Evolutionary conservation across 257 asterid species (phyloP).

Genomic region (Anisodus acutangulus): DNA sequence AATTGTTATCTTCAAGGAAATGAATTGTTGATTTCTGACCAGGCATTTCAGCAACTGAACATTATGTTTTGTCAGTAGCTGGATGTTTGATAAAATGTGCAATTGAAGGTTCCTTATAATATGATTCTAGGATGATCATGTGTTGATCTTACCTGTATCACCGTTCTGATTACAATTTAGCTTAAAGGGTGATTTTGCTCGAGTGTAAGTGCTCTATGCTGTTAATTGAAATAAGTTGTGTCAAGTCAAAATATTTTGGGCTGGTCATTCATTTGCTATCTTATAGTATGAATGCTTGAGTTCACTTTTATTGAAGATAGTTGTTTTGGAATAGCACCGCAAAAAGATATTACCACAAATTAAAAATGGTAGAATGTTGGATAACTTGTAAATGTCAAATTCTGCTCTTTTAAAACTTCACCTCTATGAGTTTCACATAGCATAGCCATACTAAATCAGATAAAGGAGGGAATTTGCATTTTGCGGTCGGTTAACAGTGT

Average conservation of each 20-base stretch:
- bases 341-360: neutral
- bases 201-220: neutral
- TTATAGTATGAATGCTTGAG: neutral
- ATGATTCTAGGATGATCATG: conserved; percentile 6
- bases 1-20: conserved; percentile 20
- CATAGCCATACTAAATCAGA: neutral
- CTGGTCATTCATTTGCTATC: neutral
- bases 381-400: neutral
- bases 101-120: neutral
- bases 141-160: neutral
- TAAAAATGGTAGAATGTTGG: conserved; percentile 20
- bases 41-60: conserved; percentile 17
- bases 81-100: conserved; percentile 27
- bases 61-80: neutral
- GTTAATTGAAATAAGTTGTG: neutral
- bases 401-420: neutral
- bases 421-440: neutral
- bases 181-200: conserved; percentile 9
- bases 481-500: neutral
- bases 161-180: neutral
- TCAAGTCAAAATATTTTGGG: conserved; percentile 12
- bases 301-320: neutral
- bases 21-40: neutral
- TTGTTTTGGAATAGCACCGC: neutral
- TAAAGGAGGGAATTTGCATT: neutral